A percentile compares a stretch with the other conserved stretches of the same genome.
Conservation (phyloP, 768 basidiomycete species). For the Leccinellum luteum region DNA sequence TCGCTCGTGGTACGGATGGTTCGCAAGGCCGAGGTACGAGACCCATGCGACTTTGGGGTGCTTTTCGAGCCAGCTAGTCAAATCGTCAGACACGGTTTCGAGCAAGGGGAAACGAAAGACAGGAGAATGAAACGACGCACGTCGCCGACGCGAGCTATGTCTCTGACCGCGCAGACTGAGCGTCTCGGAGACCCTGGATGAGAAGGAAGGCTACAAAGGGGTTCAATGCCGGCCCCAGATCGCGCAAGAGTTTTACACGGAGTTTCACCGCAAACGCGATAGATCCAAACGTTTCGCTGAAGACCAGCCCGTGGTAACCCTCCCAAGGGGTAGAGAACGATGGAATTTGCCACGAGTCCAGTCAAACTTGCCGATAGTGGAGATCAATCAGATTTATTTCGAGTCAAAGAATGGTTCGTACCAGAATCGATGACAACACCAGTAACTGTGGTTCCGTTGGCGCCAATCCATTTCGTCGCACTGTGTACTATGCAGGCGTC, state of each 20-base stretch:
- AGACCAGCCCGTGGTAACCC: constrained; percentile 54
- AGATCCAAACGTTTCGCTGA: constrained; percentile 49
- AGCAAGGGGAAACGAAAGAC: not conserved
- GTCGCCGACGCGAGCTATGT: constrained; percentile 52
- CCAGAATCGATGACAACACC: constrained; percentile 63
- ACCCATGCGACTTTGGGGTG: constrained; percentile 75
- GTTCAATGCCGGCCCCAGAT: constrained; percentile 51
- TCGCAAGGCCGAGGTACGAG: constrained; percentile 67
- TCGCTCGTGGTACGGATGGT: constrained; percentile 57
- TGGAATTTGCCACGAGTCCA: constrained; percentile 53
- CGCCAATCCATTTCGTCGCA: constrained; percentile 68
- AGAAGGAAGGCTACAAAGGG: constrained; percentile 60
- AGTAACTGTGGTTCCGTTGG: constrained; percentile 65
- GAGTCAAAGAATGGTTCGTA: constrained; percentile 19
- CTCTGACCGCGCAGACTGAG: constrained; percentile 57
- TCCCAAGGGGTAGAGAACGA: constrained; percentile 53
- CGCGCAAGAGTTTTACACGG: constrained; percentile 51
- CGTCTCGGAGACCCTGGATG: constrained; percentile 60
- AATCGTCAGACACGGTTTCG: not conserved
- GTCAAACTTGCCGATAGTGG: constrained; percentile 50
- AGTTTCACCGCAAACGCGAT: constrained; percentile 51
- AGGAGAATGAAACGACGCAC: constrained; percentile 15
- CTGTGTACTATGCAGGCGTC: constrained; percentile 40
- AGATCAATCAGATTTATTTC: not conserved
- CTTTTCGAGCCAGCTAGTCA: constrained; percentile 50